phyloP scores from a whole-genome alignment of 225 moss, liverwort and hornwort species.

The Neckera pumila region DNA sequence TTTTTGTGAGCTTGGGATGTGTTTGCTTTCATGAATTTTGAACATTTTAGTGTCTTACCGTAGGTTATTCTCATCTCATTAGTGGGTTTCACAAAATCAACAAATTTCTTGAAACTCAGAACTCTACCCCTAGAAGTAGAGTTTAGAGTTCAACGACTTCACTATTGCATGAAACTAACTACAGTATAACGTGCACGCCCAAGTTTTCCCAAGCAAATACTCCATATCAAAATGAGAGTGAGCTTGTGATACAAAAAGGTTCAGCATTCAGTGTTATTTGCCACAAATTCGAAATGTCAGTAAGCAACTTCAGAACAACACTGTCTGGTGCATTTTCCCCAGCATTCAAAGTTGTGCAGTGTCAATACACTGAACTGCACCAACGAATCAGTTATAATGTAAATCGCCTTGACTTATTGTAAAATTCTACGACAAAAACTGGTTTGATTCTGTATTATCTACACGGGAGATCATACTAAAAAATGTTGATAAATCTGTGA shows the following conservation, averaged over 20 bases:
- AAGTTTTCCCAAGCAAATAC: not conserved
- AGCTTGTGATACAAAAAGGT: not conserved
- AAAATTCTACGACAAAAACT: not conserved
- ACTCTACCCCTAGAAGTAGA: not conserved
- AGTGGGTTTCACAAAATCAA: not conserved
- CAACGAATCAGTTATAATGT: not conserved
- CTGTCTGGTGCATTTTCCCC: not conserved
- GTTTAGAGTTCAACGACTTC: not conserved
- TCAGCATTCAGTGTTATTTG: not conserved
- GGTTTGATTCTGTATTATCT: not conserved
- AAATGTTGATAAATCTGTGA: not conserved
- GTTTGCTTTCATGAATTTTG: not conserved
- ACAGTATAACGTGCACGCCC: no score
- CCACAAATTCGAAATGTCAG: not conserved
- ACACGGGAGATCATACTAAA: not conserved
- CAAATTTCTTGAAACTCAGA: not conserved
- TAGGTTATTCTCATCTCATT: not conserved
- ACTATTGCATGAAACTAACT: not conserved
- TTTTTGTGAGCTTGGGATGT: not conserved
- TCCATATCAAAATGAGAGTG: not conserved
- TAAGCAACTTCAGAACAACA: not conserved
- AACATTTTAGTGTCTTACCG: no score
- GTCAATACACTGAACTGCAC: not conserved
- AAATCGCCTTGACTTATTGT: not conserved
- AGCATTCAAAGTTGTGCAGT: not conserved